These are phyloP conservation scores for Nannizzia gypsea DNA, from an alignment of 2,329 filamentous ascomycete genomes.

Conservation along the genomic window DNA sequence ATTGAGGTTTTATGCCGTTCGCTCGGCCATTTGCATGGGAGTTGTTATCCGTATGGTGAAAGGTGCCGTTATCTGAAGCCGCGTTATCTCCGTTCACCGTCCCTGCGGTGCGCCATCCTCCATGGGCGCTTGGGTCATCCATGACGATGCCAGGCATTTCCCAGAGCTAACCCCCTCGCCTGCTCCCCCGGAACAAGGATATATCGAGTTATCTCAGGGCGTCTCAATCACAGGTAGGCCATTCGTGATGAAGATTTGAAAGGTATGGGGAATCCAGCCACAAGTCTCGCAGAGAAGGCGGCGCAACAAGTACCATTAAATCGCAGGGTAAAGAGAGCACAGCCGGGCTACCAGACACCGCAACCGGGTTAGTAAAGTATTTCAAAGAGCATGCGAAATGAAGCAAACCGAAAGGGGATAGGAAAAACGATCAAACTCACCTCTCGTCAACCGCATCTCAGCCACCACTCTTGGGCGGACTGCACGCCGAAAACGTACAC, in stretches of 20 bases:
- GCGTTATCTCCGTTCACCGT: conserved; percentile 3
- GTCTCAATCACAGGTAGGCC: background rate
- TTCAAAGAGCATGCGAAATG: background rate
- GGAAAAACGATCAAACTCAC: background rate
- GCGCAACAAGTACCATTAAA: background rate
- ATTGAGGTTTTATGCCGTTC: background rate
- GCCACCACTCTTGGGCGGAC: background rate
- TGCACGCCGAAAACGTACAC: too few species aligned
- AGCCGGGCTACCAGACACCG: background rate
- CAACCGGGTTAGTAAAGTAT: background rate
- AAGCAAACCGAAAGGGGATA: background rate
- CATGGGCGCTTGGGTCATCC: conserved; percentile 19
- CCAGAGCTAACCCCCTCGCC: background rate
- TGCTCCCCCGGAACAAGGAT: background rate
- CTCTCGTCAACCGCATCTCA: background rate
- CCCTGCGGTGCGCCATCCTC: background rate
- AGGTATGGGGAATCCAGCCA: background rate
- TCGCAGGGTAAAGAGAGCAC: background rate
- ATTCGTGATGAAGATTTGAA: background rate
- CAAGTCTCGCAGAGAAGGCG: background rate
- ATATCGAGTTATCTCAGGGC: background rate
- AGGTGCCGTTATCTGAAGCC: conserved; percentile 20
- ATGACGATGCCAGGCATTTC: conserved; percentile 33
- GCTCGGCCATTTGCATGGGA: conserved; percentile 11
- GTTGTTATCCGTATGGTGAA: conserved; percentile 18